Evolutionary conservation across 495 filamentous ascomycete genomes (phyloP).

Genomic region (Talaromyces stipitatus): DNA sequence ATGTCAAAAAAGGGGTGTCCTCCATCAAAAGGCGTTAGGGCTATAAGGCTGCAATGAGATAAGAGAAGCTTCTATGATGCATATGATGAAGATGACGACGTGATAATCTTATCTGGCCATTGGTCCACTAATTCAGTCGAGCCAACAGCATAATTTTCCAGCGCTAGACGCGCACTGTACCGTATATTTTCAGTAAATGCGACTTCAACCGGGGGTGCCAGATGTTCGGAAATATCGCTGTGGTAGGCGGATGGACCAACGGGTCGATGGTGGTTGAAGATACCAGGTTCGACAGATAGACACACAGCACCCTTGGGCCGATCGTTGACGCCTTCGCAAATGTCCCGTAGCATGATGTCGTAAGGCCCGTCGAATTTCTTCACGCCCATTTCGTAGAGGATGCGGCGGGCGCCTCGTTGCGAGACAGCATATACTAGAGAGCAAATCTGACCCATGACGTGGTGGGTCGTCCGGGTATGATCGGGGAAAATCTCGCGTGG

Average conservation of each 20-base stretch:
- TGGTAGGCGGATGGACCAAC: slow-evolving; percentile 6
- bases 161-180: slow-evolving; percentile 2
- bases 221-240: slow-evolving; percentile 8
- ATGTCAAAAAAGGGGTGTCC: background rate
- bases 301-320: slow-evolving; percentile 6
- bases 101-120: slow-evolving; percentile 1
- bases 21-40: background rate
- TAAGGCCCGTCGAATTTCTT: slow-evolving; percentile 5
- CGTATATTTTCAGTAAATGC: slow-evolving; percentile 6
- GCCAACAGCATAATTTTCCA: slow-evolving; percentile 1
- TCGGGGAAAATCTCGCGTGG: slow-evolving; percentile 16
- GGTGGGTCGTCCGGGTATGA: slow-evolving; percentile 39
- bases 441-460: slow-evolving; percentile 40
- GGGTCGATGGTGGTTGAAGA: slow-evolving; percentile 7
- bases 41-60: background rate
- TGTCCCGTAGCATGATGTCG: slow-evolving; percentile 7
- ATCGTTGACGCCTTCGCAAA: slow-evolving; percentile 7
- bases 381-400: slow-evolving; percentile 24
- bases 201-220: slow-evolving; percentile 3
- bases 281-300: slow-evolving; percentile 6
- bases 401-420: slow-evolving; percentile 41
- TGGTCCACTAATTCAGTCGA: background rate
- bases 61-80: background rate
- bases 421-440: slow-evolving; percentile 49
- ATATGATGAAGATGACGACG: background rate